Conservation (phyloP, 2,329 filamentous ascomycete species). For the Scorias spongiosa region DNA sequence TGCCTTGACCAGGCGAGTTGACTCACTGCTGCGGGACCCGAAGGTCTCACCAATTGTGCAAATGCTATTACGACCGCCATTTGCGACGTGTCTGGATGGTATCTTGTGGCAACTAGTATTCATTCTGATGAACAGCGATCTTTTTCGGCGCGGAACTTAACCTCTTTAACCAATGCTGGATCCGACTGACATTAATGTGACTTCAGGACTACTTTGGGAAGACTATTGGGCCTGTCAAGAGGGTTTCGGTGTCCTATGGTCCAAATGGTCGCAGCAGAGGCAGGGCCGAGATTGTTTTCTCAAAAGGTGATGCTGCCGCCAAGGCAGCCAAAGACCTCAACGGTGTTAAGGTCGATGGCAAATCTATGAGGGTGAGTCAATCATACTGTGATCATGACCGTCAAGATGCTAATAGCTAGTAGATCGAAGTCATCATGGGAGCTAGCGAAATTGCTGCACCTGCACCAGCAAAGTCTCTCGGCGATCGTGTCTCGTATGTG, state of each 20-base stretch:
- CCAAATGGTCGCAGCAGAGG: constrained; percentile 84
- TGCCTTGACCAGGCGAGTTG: too few relatives aligned
- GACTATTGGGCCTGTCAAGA: constrained; percentile 80
- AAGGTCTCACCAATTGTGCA: too few relatives aligned
- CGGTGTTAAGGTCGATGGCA: constrained; percentile 76
- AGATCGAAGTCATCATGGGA: constrained; percentile 86
- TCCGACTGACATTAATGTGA: constrained; percentile 47
- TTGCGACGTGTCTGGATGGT: too few relatives aligned
- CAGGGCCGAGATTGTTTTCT: constrained; percentile 79
- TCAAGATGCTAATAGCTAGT: constrained; percentile 3
- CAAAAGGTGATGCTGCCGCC: constrained; percentile 62
- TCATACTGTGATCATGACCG: not conserved
- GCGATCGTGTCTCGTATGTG: constrained; percentile 67
- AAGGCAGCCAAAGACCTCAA: constrained; percentile 76
- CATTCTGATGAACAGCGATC: too few relatives aligned
- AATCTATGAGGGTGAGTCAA: constrained; percentile 68
- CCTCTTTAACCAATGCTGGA: not conserved
- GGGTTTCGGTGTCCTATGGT: constrained; percentile 81
- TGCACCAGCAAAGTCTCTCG: constrained; percentile 55
- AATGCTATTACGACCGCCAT: too few relatives aligned
- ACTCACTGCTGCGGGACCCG: too few relatives aligned
- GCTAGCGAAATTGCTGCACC: constrained; percentile 56
- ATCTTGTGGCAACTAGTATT: too few relatives aligned
- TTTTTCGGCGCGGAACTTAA: not conserved
- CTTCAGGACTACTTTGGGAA: constrained; percentile 90